Evolutionary conservation across 371 early-diverging fungal species (phyloP).

Genomic region (Mucor saturninus): DNA sequence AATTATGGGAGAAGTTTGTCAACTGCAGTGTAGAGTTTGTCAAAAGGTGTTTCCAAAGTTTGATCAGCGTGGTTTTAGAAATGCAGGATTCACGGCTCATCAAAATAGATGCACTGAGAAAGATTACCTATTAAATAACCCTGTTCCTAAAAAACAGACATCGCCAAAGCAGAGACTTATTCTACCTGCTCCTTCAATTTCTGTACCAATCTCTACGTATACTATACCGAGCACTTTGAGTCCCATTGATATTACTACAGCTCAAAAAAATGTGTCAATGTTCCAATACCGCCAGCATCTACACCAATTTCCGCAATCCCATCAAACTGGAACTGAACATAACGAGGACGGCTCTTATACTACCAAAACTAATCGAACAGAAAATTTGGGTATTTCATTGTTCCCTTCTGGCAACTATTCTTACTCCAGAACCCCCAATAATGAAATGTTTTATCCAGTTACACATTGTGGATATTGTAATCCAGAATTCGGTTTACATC

Average conservation of each 20-base stretch:
- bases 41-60: constrained; percentile 37
- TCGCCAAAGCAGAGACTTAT: constrained; percentile 4
- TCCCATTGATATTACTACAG: neutral
- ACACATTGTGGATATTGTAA: constrained; percentile 33
- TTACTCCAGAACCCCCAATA: neutral
- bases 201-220: neutral
- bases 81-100: constrained; percentile 48
- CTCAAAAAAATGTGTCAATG: neutral
- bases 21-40: constrained; percentile 33
- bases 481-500: constrained; percentile 31
- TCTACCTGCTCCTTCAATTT: constrained; percentile 10
- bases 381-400: neutral
- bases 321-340: neutral
- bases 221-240: neutral
- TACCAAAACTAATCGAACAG: too few species aligned
- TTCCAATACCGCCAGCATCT: neutral
- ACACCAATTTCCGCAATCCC: neutral
- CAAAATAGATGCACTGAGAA: constrained; percentile 40
- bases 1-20: neutral
- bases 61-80: constrained; percentile 50
- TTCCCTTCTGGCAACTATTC: neutral
- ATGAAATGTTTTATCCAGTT: constrained; percentile 8
- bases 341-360: too few species aligned
- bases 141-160: neutral
- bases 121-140: neutral